A percentile compares a stretch with the other conserved stretches of the same genome.
phyloP scores from a whole-genome alignment of 2,329 filamentous ascomycete genomes.

The Chrysosporium queenslandicum region DNA sequence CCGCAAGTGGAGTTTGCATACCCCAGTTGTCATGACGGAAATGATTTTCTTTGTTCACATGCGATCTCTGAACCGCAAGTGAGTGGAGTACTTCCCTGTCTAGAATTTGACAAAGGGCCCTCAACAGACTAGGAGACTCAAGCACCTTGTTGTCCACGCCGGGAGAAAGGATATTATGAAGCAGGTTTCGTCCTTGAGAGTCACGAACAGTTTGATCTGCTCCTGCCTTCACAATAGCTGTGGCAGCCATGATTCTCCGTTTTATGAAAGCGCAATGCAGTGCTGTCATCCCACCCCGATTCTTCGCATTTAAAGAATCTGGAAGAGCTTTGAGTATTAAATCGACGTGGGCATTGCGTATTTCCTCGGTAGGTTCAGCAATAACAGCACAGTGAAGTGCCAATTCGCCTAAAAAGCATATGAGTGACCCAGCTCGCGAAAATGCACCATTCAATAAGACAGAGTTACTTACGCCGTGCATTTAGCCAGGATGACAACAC shows the following conservation, averaged over 20 bases:
- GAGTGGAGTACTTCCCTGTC: slow-evolving; percentile 11
- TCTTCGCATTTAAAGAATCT: slow-evolving; percentile 51
- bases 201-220: slow-evolving; percentile 60
- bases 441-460: not conserved
- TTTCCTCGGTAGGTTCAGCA: slow-evolving; percentile 28
- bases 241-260: slow-evolving; percentile 29
- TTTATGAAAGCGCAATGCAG: slow-evolving; percentile 56
- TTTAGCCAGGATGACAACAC: slow-evolving; percentile 45
- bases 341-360: slow-evolving; percentile 1
- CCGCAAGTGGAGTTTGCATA: slow-evolving; percentile 13
- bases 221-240: slow-evolving; percentile 55
- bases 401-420: slow-evolving; percentile 31
- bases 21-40: not conserved
- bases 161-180: slow-evolving; percentile 48
- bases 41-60: not conserved
- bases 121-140: not conserved
- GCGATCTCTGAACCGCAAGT: slow-evolving; percentile 14
- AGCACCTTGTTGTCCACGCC: slow-evolving; percentile 16
- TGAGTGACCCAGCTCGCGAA: not conserved
- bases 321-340: slow-evolving; percentile 55
- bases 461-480: slow-evolving; percentile 40
- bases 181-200: slow-evolving; percentile 52
- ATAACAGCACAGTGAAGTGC: slow-evolving; percentile 58
- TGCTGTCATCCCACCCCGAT: slow-evolving; percentile 45
- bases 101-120: not conserved